These are phyloP conservation scores for Volvox carteri DNA, from an alignment of 163 green algal genomes.

Conservation along the genomic window DNA sequence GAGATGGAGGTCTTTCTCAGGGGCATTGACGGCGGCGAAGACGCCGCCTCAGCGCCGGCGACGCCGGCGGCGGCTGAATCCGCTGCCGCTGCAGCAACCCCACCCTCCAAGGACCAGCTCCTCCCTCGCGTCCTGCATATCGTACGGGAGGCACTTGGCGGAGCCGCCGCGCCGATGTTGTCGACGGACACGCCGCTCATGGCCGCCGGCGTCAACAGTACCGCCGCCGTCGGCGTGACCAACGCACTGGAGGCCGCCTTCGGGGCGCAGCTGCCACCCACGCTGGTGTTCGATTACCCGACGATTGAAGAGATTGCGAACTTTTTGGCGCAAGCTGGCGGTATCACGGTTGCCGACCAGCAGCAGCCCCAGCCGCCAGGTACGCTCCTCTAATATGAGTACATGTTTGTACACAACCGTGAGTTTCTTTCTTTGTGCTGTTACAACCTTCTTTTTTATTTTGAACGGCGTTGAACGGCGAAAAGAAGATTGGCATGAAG, in stretches of 20 bases:
- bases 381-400: too few relatives aligned
- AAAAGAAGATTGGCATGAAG: too few relatives aligned
- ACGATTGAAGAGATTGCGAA: constrained; percentile 39
- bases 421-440: too few relatives aligned
- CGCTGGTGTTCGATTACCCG: constrained; percentile 64
- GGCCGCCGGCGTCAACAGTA: constrained; percentile 71
- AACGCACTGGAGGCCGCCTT: constrained; percentile 57
- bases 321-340: background rate
- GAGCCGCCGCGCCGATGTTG: constrained; percentile 21
- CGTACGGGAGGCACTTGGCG: constrained; percentile 56
- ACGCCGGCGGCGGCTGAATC: background rate
- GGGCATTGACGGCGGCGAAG: background rate
- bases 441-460: too few relatives aligned
- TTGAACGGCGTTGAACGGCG: too few relatives aligned
- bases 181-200: constrained; percentile 63
- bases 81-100: background rate
- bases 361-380: too few relatives aligned
- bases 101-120: background rate
- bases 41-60: background rate
- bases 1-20: constrained; percentile 69
- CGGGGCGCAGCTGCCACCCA: constrained; percentile 55
- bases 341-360: background rate
- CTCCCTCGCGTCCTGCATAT: constrained; percentile 23
- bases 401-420: too few relatives aligned
- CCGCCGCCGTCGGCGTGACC: constrained; percentile 69